phyloP scores from a whole-genome alignment of 192 early-diverging fungal genomes.

The Mortierella alpina region DNA sequence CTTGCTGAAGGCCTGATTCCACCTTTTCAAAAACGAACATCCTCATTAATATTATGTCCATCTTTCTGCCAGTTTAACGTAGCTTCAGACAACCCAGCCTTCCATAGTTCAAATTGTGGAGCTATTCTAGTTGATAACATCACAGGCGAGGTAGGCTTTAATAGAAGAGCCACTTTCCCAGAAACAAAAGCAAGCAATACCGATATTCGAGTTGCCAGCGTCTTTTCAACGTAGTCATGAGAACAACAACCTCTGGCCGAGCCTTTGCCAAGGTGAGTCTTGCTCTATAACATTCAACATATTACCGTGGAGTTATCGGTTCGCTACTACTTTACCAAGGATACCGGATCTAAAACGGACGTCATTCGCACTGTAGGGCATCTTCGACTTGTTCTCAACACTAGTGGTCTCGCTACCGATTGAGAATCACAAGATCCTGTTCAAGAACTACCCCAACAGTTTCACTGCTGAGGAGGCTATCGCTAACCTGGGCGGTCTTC shows the following conservation, averaged over 20 bases:
- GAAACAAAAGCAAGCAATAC: no score
- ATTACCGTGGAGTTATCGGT: not conserved
- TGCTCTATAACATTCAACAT: not conserved
- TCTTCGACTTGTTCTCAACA: slow-evolving; percentile 68
- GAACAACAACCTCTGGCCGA: slow-evolving; percentile 65
- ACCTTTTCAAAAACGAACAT: no score
- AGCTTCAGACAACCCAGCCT: no score
- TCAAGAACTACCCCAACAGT: slow-evolving; percentile 61
- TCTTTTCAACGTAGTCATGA: slow-evolving; percentile 55
- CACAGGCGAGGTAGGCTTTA: no score
- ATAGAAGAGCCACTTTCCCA: no score
- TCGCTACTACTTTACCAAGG: not conserved
- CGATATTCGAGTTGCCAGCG: no score
- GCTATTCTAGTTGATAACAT: no score
- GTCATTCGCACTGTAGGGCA: slow-evolving; percentile 52
- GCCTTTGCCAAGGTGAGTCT: slow-evolving; percentile 67
- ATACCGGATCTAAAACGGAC: not conserved
- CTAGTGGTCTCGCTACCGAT: slow-evolving; percentile 64
- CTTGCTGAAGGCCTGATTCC: no score
- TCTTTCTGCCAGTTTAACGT: no score
- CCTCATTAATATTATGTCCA: no score
- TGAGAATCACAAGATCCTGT: slow-evolving; percentile 60
- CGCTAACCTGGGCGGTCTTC: slow-evolving; percentile 56
- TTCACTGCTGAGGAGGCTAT: slow-evolving; percentile 69
- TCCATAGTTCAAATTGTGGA: no score